These are phyloP conservation scores for Apiospora arundinis DNA, from an alignment of 2,329 filamentous ascomycete genomes.

Conservation along the genomic window DNA sequence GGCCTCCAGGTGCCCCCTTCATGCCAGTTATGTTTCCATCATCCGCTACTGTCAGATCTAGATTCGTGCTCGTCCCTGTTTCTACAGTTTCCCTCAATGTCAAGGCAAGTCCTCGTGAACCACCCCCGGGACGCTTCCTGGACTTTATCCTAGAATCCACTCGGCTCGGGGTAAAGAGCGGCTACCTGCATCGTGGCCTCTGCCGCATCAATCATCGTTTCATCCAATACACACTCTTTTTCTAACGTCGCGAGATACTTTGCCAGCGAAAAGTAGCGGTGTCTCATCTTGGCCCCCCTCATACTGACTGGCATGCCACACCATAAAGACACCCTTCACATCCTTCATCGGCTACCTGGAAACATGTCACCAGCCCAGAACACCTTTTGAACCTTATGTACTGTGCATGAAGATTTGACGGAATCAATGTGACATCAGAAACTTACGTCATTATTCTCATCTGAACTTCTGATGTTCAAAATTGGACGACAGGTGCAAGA, in stretches of 20 bases:
- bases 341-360: not conserved
- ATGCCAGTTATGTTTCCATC: not conserved
- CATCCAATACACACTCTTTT: not conserved
- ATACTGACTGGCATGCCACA: not conserved
- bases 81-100: not conserved
- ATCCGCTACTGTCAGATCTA: not conserved
- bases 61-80: not conserved
- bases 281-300: not conserved
- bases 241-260: not conserved
- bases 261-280: conserved; percentile 9
- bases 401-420: not conserved
- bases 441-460: not conserved
- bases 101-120: not conserved
- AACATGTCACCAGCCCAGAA: not conserved
- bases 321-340: not conserved
- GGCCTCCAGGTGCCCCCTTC: not conserved
- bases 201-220: conserved; percentile 7
- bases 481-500: not conserved
- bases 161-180: not conserved
- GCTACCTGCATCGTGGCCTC: not conserved
- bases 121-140: not conserved
- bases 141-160: not conserved
- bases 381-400: not conserved
- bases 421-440: not conserved
- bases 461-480: not conserved